Evolutionary conservation across 495 filamentous ascomycete genomes (phyloP), one percentile per base, ranked within the genome.

Genomic region (Viridothelium virens): DNA sequence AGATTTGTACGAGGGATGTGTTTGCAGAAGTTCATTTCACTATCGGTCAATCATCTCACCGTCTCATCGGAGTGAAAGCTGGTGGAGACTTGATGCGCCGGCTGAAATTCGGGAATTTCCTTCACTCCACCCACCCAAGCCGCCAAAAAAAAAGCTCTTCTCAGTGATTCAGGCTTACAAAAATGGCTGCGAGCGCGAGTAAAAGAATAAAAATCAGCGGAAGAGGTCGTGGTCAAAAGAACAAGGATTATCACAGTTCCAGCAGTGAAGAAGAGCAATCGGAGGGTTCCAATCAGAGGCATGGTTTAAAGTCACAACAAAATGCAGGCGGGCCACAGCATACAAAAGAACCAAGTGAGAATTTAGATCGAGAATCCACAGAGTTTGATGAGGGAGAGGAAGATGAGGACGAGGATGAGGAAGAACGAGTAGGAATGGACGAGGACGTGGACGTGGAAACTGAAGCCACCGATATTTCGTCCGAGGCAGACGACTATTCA

Each of bases 171-270:
- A 67, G 12, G 62, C 72, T 1, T 2, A 18, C 37, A 9, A 53
- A 25, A 5, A 53, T 53, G 48, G 48, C 11, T 18, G 48, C 11
- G 5, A 53, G 10, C 48, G 31, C 66, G 16, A 59, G 33, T 2
- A 78, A 77, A 66, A 65, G 74, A 50, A 46, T 71, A 62, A 47
- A 70, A 53, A 71, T 67, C 11, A 74, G 74, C 72, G 70, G 39
- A 77, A 76, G 68, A 72, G 72, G 2, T 25, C 25, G 25, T 25
- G 25, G 77, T 78, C 46, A 90, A 89, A 77, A 91, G 90, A 75
- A 84, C 69, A 77, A 73, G 56, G 77, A 83, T 56, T 92, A 94
- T 77, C 84, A 91, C 83, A 90, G 88, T 80, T 85, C 84, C 71
- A 90, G 87, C 65, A 90, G 87, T 64, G 82, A 84, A 10, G 80